Evolutionary conservation across 352 stramenopile genomes (phyloP), one percentile per base, ranked within the genome.

Genomic region (Phytophthora sojae): DNA sequence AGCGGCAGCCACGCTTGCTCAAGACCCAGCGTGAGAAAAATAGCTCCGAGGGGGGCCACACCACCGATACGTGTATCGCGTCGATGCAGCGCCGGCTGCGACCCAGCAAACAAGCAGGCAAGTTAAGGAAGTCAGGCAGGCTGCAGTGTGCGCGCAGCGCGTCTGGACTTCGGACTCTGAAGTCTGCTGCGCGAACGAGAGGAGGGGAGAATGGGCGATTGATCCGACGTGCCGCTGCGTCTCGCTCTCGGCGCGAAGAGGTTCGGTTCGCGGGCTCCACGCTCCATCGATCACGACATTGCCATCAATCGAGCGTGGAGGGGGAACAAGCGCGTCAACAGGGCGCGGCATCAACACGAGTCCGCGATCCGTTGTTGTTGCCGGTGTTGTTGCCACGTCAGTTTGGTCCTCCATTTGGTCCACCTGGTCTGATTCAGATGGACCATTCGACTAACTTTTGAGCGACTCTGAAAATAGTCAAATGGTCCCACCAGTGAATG

Each of bases 371-470:
- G 5, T 49, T 49, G 42, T 49, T 49, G 45, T 14, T 49, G 25
- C 12, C 21, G 11, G 6, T 42, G 44, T 55, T 42, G 44, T 55
- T 56, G 44, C 44, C 44, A 56, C 57, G 44, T 64, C 44, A 64
- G 25, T 56, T 64, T 64, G 57, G 57, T 49, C 54, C 52, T 44
- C 35, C 56, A 52, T 21, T 26, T 63, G 25, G 57, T 63, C 23
- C 35, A 44, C 29, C 29, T 32, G 29, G 29, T 9, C 29, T 8
- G 6, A 32, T 6, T 32, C 0, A 32, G 29, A 6, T 32, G 29
- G 29, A 32, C 29, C 29, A 32, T 32, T 32, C 6, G 29, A 32
- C 29, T 17, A 44, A 14, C n/a, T 44, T 45, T n/a, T 14, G 0
- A 17, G 11, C 15, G 37, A 17, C 37, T 49, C 4, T 21, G 17